Percentiles rank a stretch among this genome's conserved stretches.
These are phyloP conservation scores for Ophiostoma perfectum DNA, from an alignment of 2,329 filamentous ascomycete genomes.

Conservation along the genomic window DNA sequence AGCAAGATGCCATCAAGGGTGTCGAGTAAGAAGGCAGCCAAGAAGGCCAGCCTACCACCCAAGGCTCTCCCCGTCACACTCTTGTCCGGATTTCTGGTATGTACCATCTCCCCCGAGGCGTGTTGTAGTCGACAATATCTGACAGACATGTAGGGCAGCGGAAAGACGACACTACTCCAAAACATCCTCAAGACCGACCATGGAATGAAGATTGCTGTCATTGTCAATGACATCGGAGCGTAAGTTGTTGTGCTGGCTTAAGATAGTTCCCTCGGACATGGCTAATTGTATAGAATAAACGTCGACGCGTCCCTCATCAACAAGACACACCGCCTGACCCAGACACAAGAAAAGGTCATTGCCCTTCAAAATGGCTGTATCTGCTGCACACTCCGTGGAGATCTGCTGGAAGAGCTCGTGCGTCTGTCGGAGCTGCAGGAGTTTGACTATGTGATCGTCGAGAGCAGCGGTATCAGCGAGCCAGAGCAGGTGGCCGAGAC, in stretches of 20 bases:
- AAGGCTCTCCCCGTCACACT: neutral
- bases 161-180: constrained; percentile 65
- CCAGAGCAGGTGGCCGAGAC: constrained; percentile 70
- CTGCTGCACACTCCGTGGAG: constrained; percentile 59
- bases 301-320: constrained; percentile 60
- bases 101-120: neutral
- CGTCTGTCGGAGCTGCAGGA: constrained; percentile 55
- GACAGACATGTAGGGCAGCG: constrained; percentile 43
- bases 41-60: neutral
- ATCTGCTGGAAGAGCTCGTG: constrained; percentile 49
- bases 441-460: constrained; percentile 68
- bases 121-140: neutral
- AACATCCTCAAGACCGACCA: constrained; percentile 64
- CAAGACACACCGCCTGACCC: constrained; percentile 50
- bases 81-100: neutral
- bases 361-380: constrained; percentile 70
- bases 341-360: constrained; percentile 59
- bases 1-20: neutral
- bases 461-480: constrained; percentile 67
- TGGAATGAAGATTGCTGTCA: constrained; percentile 62
- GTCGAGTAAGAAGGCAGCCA: neutral
- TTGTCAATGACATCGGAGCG: constrained; percentile 67
- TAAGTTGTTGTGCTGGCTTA: constrained; percentile 30
- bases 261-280: neutral
- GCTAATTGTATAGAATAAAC: constrained; percentile 45